Percentiles rank a stretch among this genome's conserved stretches.
phyloP scores from a whole-genome alignment of 78 protist species.

The Mastigamoeba balamuthi region DNA sequence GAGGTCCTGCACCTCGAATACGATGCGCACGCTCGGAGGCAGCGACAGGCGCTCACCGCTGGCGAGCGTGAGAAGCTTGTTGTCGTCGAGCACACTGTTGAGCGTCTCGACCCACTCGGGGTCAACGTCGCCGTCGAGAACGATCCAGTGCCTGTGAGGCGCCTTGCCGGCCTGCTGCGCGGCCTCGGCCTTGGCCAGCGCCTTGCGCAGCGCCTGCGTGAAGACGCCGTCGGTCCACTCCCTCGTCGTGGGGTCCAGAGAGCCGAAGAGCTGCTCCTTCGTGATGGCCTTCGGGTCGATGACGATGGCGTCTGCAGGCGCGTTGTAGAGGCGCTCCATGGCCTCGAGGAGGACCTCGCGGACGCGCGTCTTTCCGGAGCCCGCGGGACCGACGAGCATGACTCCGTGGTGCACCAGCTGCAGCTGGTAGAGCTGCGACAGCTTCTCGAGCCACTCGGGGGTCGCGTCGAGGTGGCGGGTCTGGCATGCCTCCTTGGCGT shows the following conservation, averaged over 20 bases:
- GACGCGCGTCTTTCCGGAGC: slow-evolving; percentile 86
- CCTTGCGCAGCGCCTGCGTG: slow-evolving; percentile 71
- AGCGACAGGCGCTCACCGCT: slow-evolving; percentile 95
- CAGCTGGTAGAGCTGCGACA: slow-evolving; percentile 82
- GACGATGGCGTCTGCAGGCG: slow-evolving; percentile 42
- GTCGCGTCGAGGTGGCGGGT: slow-evolving; percentile 18
- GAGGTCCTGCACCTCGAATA: slow-evolving; percentile 91
- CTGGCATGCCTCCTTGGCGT: slow-evolving; percentile 13
- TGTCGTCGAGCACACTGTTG: slow-evolving; percentile 96
- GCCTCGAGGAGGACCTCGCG: slow-evolving; percentile 79
- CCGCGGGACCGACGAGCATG: slow-evolving; percentile 93
- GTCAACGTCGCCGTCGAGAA: slow-evolving; percentile 98
- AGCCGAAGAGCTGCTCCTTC: slow-evolving; percentile 89
- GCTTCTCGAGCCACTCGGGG: slow-evolving; percentile 73
- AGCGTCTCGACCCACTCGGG: slow-evolving; percentile 99
- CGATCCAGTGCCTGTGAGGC: slow-evolving; percentile 94
- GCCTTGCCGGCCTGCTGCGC: no score
- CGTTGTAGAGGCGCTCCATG: slow-evolving; percentile 26
- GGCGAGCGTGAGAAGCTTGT: slow-evolving; percentile 94
- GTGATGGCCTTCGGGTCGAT: slow-evolving; percentile 95
- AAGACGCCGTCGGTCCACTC: slow-evolving; percentile 99
- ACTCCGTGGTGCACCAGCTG: slow-evolving; percentile 85
- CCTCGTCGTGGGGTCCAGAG: slow-evolving; percentile 89
- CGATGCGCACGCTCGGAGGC: slow-evolving; percentile 78
- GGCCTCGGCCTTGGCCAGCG: slow-evolving; percentile 74